Percentiles rank a stretch among this genome's conserved stretches.
Conservation (phyloP, 2,329 filamentous ascomycete genomes). For the Ophiostoma pallidulum region DNA sequence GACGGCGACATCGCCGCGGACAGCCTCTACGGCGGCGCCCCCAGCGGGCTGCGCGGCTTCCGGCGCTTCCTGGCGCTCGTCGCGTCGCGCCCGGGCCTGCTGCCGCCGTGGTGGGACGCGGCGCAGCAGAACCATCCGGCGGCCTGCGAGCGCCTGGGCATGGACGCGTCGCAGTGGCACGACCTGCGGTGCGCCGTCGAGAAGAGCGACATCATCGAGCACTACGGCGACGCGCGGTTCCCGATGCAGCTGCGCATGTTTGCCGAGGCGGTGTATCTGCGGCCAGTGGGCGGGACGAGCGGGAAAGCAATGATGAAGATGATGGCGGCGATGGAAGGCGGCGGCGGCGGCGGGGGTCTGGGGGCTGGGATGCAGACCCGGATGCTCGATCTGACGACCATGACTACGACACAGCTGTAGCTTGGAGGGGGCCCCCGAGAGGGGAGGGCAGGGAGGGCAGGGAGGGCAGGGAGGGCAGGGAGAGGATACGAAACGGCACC, state of each 20-base stretch:
- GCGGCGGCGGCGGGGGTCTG: too few species aligned
- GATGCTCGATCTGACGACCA: too few species aligned
- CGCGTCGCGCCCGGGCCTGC: slow-evolving; percentile 21
- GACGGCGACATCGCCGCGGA: slow-evolving; percentile 21
- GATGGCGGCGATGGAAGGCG: too few species aligned
- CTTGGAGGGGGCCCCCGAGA: too few species aligned
- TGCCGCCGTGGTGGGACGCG: slow-evolving; percentile 37
- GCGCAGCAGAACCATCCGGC: slow-evolving; percentile 29
- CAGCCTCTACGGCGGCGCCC: slow-evolving; percentile 17
- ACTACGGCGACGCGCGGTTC: slow-evolving; percentile 34
- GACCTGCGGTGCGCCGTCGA: slow-evolving; percentile 21
- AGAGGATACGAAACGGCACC: too few species aligned
- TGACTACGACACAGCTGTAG: too few species aligned
- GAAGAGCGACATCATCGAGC: slow-evolving; percentile 29
- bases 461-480: too few species aligned
- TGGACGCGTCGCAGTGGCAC: slow-evolving; percentile 22
- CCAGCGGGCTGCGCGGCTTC: slow-evolving; percentile 25
- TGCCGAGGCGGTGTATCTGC: slow-evolving; percentile 29
- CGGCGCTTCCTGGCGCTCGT: slow-evolving; percentile 26
- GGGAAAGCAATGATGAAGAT: too few species aligned
- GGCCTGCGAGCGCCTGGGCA: slow-evolving; percentile 29
- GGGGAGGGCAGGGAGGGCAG: too few species aligned
- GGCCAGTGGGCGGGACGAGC: too few species aligned
- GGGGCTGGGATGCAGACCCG: too few species aligned
- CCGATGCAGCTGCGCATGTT: slow-evolving; percentile 43